Conservation (phyloP, 768 basidiomycete species). For the Pholiota conissans region DNA sequence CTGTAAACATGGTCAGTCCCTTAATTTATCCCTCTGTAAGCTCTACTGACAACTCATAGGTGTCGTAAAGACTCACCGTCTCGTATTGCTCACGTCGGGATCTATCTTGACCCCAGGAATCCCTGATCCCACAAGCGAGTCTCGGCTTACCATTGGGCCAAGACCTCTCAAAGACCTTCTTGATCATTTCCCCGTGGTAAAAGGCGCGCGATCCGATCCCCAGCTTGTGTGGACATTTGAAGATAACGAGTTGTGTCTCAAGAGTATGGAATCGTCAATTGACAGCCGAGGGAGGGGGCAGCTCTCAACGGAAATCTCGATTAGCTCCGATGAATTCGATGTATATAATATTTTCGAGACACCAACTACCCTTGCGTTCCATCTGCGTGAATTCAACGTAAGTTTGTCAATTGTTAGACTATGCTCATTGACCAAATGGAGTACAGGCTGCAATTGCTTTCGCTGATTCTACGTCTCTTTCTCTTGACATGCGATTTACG, state of each 20-base stretch:
- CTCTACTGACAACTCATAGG: slow-evolving; percentile 39
- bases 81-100: slow-evolving; percentile 58
- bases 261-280: slow-evolving; percentile 64
- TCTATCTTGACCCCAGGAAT: slow-evolving; percentile 65
- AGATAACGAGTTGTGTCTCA: slow-evolving; percentile 65
- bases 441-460: slow-evolving; percentile 78
- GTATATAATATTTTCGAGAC: slow-evolving; percentile 63
- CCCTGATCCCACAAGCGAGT: slow-evolving; percentile 59
- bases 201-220: slow-evolving; percentile 67
- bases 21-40: not conserved
- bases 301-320: slow-evolving; percentile 72
- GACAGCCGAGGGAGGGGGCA: slow-evolving; percentile 68
- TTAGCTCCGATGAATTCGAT: slow-evolving; percentile 82
- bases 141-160: slow-evolving; percentile 70
- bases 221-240: slow-evolving; percentile 83
- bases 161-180: slow-evolving; percentile 73
- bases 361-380: slow-evolving; percentile 74
- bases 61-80: slow-evolving; percentile 78
- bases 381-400: slow-evolving; percentile 84
- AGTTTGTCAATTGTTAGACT: slow-evolving; percentile 14
- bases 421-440: not conserved
- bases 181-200: slow-evolving; percentile 74
- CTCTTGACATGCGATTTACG: slow-evolving; percentile 75
- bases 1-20: slow-evolving; percentile 77
- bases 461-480: slow-evolving; percentile 66